These are phyloP conservation scores for Hypoxylon rubiginosum DNA, from an alignment of 2,329 filamentous ascomycete species.

Conservation along the genomic window DNA sequence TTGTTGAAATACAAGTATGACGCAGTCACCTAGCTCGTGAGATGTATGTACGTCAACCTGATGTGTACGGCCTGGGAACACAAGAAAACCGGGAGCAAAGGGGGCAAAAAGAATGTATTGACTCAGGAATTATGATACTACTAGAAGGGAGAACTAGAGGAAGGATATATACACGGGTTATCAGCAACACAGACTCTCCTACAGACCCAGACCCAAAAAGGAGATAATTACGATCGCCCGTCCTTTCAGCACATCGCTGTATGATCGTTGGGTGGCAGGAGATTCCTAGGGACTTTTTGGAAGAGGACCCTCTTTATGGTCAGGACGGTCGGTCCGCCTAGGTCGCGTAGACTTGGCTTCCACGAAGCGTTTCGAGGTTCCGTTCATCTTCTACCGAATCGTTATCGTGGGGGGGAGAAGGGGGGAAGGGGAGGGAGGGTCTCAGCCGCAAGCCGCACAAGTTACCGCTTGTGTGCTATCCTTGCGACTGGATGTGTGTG, in stretches of 20 bases:
- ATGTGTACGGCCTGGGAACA: constrained; percentile 12
- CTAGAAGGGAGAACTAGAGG: neutral
- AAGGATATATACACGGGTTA: constrained; percentile 20
- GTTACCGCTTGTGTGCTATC: constrained; percentile 15
- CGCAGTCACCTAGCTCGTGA: neutral
- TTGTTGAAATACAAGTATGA: constrained; percentile 6
- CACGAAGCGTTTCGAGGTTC: constrained; percentile 35
- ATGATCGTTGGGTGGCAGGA: constrained; percentile 21
- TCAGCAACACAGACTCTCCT: constrained; percentile 2
- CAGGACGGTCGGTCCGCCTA: constrained; percentile 17
- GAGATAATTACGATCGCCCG: constrained; percentile 35
- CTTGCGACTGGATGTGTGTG: constrained; percentile 5
- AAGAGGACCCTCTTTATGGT: constrained; percentile 25
- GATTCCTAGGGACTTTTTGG: constrained; percentile 7
- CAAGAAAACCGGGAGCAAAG: constrained; percentile 12
- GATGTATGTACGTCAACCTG: constrained; percentile 22
- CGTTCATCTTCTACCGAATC: constrained; percentile 13
- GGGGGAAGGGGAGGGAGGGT: neutral
- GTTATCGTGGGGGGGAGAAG: neutral
- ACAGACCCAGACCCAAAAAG: constrained; percentile 10
- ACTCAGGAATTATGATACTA: constrained; percentile 7
- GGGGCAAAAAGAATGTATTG: constrained; percentile 27
- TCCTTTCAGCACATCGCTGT: constrained; percentile 18
- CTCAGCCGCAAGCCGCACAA: constrained; percentile 11
- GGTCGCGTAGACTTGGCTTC: constrained; percentile 35